Evolutionary conservation across 2,329 filamentous ascomycete species (phyloP).

Genomic region (Aureobasidium namibiae): DNA sequence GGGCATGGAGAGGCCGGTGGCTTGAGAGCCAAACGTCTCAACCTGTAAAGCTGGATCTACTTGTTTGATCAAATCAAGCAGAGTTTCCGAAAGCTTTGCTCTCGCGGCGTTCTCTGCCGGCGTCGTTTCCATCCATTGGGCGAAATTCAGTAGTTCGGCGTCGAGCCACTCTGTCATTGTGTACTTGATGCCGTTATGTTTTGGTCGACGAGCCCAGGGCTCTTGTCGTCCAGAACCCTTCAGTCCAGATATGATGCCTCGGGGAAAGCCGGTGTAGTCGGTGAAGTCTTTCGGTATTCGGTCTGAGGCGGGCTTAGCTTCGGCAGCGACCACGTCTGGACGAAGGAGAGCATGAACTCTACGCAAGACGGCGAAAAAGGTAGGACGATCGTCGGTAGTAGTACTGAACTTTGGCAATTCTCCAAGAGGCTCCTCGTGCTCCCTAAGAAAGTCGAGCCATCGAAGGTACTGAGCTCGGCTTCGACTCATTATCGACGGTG

Average conservation of each 20-base stretch:
- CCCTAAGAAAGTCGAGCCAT: neutral
- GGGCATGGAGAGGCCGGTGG: constrained; percentile 43
- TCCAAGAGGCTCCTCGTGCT: neutral
- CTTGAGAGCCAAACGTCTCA: constrained; percentile 46
- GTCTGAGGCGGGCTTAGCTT: too few species aligned
- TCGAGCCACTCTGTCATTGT: constrained; percentile 29
- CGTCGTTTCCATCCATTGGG: constrained; percentile 36
- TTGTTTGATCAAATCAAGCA: constrained; percentile 22
- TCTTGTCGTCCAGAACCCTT: neutral
- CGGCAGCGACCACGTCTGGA: neutral
- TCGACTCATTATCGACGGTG: neutral
- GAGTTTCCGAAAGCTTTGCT: constrained; percentile 26
- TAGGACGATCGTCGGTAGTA: neutral
- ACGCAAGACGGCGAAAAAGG: neutral
- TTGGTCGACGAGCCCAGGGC: neutral
- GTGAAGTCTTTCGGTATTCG: neutral
- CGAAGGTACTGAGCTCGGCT: neutral
- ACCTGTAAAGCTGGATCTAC: constrained; percentile 19
- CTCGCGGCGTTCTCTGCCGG: constrained; percentile 34
- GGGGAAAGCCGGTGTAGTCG: neutral
- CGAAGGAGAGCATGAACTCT: neutral
- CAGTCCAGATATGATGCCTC: neutral
- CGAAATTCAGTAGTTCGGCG: constrained; percentile 39
- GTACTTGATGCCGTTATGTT: neutral
- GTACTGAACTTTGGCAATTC: neutral